Conservation (phyloP, 352 stramenopile species). For the Phytopythium kandeliae region DNA sequence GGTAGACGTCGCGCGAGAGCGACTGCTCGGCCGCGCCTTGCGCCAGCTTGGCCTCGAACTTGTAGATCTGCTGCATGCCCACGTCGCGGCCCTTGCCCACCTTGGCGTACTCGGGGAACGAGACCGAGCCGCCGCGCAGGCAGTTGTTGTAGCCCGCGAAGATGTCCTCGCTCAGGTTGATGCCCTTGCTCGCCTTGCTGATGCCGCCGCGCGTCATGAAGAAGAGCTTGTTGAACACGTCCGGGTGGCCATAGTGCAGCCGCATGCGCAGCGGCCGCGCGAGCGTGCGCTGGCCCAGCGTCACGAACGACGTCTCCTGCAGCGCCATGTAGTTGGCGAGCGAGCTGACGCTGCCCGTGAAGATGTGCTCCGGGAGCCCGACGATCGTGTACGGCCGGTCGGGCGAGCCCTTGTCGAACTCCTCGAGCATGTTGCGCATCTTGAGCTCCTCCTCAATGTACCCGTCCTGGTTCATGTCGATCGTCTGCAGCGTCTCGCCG, state of each 20-base stretch:
- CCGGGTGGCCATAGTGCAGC: constrained; percentile 98
- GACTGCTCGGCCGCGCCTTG: constrained; percentile 98
- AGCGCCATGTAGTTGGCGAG: constrained; percentile 99
- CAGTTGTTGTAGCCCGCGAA: constrained; percentile 99
- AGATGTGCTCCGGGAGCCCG: constrained; percentile 98
- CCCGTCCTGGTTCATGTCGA: constrained; percentile 99
- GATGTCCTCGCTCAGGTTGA: constrained; percentile 99
- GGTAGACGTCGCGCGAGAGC: constrained; percentile 97
- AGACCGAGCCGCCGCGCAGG: constrained; percentile 93
- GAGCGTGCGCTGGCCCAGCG: constrained; percentile 95
- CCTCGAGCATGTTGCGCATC: constrained; percentile 98
- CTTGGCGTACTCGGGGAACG: constrained; percentile 99
- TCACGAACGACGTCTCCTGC: constrained; percentile 99
- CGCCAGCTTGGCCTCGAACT: constrained; percentile 98
- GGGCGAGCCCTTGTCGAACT: constrained; percentile 89
- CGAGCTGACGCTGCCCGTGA: constrained; percentile 97
- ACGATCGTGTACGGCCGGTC: constrained; percentile 92
- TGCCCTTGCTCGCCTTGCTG: constrained; percentile 98
- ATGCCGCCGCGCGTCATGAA: constrained; percentile 99
- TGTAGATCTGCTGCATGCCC: constrained; percentile 99
- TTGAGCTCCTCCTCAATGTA: constrained; percentile 99
- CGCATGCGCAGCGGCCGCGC: constrained; percentile 94
- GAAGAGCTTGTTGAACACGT: constrained; percentile 99
- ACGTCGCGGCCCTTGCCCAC: constrained; percentile 99
- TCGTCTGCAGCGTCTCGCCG: constrained; percentile 97